Conservation (phyloP, 1,284 basidiomycete genomes). For the Irpex sp. region DNA sequence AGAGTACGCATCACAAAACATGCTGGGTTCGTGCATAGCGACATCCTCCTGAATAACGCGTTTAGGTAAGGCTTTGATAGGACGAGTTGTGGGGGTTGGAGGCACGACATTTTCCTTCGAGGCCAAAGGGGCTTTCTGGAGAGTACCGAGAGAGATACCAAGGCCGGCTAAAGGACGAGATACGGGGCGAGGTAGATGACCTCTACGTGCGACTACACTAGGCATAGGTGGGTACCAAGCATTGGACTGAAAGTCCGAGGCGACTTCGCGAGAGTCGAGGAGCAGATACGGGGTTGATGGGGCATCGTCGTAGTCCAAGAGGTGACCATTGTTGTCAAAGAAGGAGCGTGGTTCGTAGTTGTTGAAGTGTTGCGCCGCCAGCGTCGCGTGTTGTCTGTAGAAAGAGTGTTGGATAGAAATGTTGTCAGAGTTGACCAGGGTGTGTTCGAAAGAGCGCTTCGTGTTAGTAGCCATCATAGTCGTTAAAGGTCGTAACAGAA, state of each 20-base stretch:
- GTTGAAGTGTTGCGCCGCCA: constrained; percentile 13
- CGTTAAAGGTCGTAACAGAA: constrained; percentile 12
- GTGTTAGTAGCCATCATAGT: constrained; percentile 14
- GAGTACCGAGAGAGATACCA: constrained; percentile 10
- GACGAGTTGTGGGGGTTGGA: background rate
- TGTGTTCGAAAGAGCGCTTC: constrained; percentile 21
- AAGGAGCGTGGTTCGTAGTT: constrained; percentile 4
- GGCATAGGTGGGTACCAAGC: constrained; percentile 14
- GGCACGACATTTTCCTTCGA: background rate
- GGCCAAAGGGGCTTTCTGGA: background rate
- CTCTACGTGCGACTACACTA: background rate
- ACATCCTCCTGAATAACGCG: background rate
- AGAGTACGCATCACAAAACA: constrained; percentile 10
- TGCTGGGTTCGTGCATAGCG: background rate
- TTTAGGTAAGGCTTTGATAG: background rate
- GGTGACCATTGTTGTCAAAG: constrained; percentile 7
- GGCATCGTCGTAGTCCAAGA: background rate
- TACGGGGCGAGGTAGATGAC: background rate
- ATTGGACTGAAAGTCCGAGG: constrained; percentile 32
- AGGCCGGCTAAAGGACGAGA: constrained; percentile 13
- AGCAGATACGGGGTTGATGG: constrained; percentile 1
- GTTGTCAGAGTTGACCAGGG: constrained; percentile 17
- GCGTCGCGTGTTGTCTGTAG: constrained; percentile 13
- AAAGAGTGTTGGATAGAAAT: constrained; percentile 17
- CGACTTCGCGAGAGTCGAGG: background rate